Conservation (phyloP, 495 filamentous ascomycete genomes). For the Talaromyces thailandensis region DNA sequence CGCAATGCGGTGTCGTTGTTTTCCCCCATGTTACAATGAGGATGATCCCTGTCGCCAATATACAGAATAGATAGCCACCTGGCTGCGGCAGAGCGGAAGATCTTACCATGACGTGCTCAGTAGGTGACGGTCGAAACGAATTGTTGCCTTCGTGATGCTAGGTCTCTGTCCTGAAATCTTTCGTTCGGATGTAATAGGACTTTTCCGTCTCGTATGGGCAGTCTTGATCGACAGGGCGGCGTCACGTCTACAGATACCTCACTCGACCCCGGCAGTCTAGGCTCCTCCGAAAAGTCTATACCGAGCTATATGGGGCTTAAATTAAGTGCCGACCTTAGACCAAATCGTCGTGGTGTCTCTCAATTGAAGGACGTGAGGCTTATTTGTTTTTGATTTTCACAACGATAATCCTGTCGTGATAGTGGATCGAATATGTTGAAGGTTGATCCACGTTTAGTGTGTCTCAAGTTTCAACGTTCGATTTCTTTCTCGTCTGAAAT, state of each 20-base stretch:
- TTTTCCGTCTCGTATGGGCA: neutral
- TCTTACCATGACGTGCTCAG: neutral
- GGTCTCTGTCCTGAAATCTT: neutral
- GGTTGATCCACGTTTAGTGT: neutral
- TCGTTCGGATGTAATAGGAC: neutral
- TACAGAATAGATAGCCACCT: neutral
- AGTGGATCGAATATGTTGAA: neutral
- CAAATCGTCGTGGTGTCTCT: neutral
- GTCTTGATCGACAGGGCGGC: conserved; percentile 1
- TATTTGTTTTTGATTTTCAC: neutral
- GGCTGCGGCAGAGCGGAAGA: neutral
- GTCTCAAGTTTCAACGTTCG: neutral
- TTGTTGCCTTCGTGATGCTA: neutral
- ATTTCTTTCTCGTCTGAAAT: neutral
- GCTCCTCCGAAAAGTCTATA: neutral
- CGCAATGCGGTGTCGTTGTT: neutral
- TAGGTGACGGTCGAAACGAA: neutral
- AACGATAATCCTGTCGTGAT: neutral
- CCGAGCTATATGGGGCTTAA: neutral
- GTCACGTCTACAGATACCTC: neutral
- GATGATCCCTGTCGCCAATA: neutral
- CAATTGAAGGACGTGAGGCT: neutral
- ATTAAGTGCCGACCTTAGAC: neutral
- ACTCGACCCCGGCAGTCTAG: neutral
- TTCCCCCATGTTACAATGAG: neutral